Evolutionary conservation across 2,329 filamentous ascomycete species (phyloP), one percentile per base, ranked within the genome.

Genomic region (Aspergillus ochraceus): DNA sequence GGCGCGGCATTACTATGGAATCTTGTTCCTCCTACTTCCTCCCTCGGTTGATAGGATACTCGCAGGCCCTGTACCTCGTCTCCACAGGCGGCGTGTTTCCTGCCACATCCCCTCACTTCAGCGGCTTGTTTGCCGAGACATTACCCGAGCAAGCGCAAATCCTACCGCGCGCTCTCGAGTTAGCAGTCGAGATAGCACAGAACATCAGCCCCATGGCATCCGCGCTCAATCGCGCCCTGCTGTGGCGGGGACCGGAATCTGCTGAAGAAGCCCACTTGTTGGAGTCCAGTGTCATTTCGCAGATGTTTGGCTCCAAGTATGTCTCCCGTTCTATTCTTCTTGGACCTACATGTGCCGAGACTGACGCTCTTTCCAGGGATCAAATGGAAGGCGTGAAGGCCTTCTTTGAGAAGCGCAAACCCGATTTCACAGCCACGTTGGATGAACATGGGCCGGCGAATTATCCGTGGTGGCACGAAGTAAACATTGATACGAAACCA

Each of bases 11-110:
- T 68, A 81, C 86, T 60, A 88, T 90, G 84, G 90, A 93, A 74
- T 89, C 88, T 0, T 88, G 85, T 69, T 86, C 83, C 54, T 88
- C 85, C 9, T 92, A 84, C 74, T 92, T 90, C 78, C 80, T 92
- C 39, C 89, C 90, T 2, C 83, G 88, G 0, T 79, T 92, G 26
- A 82, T 92, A 60, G 90, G 90, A 1, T 65, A 68, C 56, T 69
- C 69, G 17, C 70, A 68, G 8, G 70, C 72, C 22, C 71, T 67
- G 49, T 74, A 74, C 29, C 70, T 74, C 26, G 59, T 86, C 49
- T 90, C 89, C 3, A 91, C 89, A 0, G 90, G 89, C 0, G 76
- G 77, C 2, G 86, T 86, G 0, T 89, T 80, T 77, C 45, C 73
- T 66, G 65, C 76, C 59, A 58, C 77, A 87, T 55, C 82, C 86